phyloP scores from a whole-genome alignment of 495 filamentous ascomycete species.

The Penicillium coffeae region DNA sequence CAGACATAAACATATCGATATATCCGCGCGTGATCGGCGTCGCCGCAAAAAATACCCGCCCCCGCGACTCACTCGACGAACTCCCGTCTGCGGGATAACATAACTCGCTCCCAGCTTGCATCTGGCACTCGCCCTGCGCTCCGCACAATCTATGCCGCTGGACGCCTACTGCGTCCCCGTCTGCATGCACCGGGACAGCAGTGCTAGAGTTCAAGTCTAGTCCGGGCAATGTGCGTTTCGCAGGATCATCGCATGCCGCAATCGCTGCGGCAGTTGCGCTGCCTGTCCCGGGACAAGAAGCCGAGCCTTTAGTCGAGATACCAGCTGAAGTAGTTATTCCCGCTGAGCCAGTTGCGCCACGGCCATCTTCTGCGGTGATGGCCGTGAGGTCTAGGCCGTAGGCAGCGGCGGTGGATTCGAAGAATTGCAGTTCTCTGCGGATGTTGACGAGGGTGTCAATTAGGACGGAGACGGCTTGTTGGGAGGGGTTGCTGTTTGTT shows the following conservation, averaged over 20 bases:
- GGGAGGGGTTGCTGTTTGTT: constrained; percentile 17
- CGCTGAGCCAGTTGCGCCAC: constrained; percentile 3
- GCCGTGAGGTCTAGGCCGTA: constrained; percentile 56
- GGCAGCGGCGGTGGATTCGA: constrained; percentile 58
- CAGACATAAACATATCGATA: constrained; percentile 53
- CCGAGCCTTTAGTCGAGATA: constrained; percentile 19
- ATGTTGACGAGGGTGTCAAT: constrained; percentile 64
- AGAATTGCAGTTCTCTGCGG: constrained; percentile 62
- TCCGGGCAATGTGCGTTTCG: too few species aligned
- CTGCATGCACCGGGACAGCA: not conserved
- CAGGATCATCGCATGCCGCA: too few species aligned
- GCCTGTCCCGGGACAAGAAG: constrained; percentile 17
- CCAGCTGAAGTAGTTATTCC: constrained; percentile 15
- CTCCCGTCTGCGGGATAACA: too few species aligned
- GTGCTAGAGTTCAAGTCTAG: not conserved
- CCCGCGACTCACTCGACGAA: constrained; percentile 16
- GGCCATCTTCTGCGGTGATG: constrained; percentile 26
- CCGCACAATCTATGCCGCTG: constrained; percentile 11
- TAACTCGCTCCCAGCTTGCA: constrained; percentile 12
- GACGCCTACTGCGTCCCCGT: too few species aligned
- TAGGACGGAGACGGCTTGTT: constrained; percentile 55
- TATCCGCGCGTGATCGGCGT: constrained; percentile 46
- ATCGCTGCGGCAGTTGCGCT: constrained; percentile 3
- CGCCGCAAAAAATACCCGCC: constrained; percentile 27
- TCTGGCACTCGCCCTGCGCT: constrained; percentile 24